Percentiles rank a stretch among this genome's conserved stretches.
Conservation (phyloP, 2,329 filamentous ascomycete species). For the Ampelomyces quisqualis region DNA sequence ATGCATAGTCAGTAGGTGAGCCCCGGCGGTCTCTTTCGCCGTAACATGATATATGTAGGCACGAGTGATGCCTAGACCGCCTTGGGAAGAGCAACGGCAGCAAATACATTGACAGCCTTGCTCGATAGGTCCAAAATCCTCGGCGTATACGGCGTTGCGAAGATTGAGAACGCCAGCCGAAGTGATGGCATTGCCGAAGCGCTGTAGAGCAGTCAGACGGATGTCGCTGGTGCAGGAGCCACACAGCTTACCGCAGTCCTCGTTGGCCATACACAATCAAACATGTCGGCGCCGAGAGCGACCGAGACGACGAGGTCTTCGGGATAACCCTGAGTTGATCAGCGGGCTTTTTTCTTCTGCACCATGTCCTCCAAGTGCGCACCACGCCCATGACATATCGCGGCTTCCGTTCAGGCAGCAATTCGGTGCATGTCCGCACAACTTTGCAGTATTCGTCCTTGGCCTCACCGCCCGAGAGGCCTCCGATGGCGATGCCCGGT, state of each 20-base stretch:
- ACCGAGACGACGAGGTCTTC: conserved; percentile 94
- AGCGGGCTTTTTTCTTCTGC: conserved; percentile 2
- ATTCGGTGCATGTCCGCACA: conserved; percentile 78
- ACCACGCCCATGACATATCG: conserved; percentile 97
- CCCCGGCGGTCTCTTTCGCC: conserved; percentile 91
- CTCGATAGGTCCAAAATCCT: conserved; percentile 83
- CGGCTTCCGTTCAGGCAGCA: conserved; percentile 89
- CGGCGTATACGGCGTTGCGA: conserved; percentile 70
- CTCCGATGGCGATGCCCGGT: conserved; percentile 94
- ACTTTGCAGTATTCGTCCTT: conserved; percentile 92
- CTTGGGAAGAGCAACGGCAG: conserved; percentile 67
- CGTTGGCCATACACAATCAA: conserved; percentile 98
- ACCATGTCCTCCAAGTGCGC: conserved; percentile 8
- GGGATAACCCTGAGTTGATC: conserved; percentile 70
- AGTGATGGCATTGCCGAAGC: conserved; percentile 94
- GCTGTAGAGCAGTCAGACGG: conserved; percentile 40
- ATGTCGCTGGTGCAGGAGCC: neutral
- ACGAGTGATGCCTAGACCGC: conserved; percentile 76
- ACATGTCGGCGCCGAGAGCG: conserved; percentile 96
- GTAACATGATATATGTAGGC: conserved; percentile 91
- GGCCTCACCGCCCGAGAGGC: conserved; percentile 89
- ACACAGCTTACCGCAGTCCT: conserved; percentile 68
- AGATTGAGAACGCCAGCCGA: conserved; percentile 79
- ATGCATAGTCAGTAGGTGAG: conserved; percentile 83
- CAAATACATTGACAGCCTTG: conserved; percentile 77